Conservation (phyloP, 345 rosid genomes). For the Microthlaspi erraticum region DNA sequence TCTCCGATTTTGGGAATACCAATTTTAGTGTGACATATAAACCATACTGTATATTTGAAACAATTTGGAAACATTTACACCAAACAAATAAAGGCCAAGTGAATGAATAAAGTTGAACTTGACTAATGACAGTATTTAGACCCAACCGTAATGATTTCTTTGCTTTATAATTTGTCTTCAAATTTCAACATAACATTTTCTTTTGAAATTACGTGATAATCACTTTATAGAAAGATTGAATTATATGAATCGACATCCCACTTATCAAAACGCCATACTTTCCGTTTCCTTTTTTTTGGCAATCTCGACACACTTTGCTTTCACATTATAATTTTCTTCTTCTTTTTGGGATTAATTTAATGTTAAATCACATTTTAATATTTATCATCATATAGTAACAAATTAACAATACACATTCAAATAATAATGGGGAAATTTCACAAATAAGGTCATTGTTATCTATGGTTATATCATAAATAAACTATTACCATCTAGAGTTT, state of each 20-base stretch:
- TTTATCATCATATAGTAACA: slow-evolving; percentile 10
- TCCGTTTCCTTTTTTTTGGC: slow-evolving; percentile 14
- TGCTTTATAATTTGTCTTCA: slow-evolving; percentile 6
- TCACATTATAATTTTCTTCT: slow-evolving; percentile 12
- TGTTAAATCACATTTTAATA: slow-evolving; percentile 2
- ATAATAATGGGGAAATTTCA: neutral
- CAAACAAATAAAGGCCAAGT: slow-evolving; percentile 15
- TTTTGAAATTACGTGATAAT: slow-evolving; percentile 34
- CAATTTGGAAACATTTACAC: neutral
- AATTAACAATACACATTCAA: slow-evolving; percentile 4
- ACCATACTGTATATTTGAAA: neutral
- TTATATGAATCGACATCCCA: slow-evolving; percentile 49
- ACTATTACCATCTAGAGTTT: too few species aligned
- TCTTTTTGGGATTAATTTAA: too few species aligned
- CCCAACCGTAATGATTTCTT: neutral
- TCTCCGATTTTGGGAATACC: neutral
- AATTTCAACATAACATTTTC: slow-evolving; percentile 15
- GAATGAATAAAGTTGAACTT: slow-evolving; percentile 10
- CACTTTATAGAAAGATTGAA: slow-evolving; percentile 46
- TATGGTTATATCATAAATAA: too few species aligned
- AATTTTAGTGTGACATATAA: neutral
- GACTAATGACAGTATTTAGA: neutral
- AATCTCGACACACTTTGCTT: slow-evolving; percentile 18
- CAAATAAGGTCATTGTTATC: too few species aligned
- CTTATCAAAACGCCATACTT: slow-evolving; percentile 45